phyloP scores from a whole-genome alignment of 768 basidiomycete species.

The Gloeostereum incarnatum region DNA sequence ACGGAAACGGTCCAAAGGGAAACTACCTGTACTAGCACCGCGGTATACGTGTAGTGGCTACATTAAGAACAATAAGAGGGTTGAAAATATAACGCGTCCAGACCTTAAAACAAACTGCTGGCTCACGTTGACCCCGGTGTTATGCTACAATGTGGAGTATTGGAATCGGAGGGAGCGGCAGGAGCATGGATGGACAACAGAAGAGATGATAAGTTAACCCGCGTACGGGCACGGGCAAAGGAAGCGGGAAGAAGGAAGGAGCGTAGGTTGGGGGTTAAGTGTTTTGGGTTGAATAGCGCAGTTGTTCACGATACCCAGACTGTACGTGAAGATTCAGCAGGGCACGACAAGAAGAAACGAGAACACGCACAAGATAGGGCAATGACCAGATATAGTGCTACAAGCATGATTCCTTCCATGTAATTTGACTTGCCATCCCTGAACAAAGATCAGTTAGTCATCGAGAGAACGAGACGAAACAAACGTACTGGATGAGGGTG shows the following conservation, averaged over 20 bases:
- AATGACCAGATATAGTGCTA: conserved; percentile 72
- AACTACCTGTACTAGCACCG: too few relatives aligned
- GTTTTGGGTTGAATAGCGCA: neutral
- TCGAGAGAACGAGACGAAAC: conserved; percentile 1
- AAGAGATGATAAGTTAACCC: too few relatives aligned
- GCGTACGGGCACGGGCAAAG: too few relatives aligned
- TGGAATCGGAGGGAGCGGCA: too few relatives aligned
- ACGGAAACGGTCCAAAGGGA: too few relatives aligned
- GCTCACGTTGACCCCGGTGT: too few relatives aligned
- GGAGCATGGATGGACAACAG: too few relatives aligned
- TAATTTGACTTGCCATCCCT: conserved; percentile 85
- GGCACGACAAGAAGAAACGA: conserved; percentile 10
- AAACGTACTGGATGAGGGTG: conserved; percentile 60
- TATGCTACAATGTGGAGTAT: too few relatives aligned
- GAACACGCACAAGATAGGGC: conserved; percentile 60
- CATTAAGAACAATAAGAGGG: too few relatives aligned
- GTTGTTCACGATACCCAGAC: conserved; percentile 1
- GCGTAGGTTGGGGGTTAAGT: neutral
- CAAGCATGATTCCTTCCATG: conserved; percentile 83
- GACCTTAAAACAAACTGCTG: too few relatives aligned
- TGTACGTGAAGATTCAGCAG: conserved; percentile 22
- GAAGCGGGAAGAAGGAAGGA: neutral
- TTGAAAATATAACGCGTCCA: too few relatives aligned
- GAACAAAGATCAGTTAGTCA: conserved; percentile 3
- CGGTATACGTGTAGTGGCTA: too few relatives aligned